Conservation (phyloP, 352 stramenopile species). For the Phytophthora hibernalis region DNA sequence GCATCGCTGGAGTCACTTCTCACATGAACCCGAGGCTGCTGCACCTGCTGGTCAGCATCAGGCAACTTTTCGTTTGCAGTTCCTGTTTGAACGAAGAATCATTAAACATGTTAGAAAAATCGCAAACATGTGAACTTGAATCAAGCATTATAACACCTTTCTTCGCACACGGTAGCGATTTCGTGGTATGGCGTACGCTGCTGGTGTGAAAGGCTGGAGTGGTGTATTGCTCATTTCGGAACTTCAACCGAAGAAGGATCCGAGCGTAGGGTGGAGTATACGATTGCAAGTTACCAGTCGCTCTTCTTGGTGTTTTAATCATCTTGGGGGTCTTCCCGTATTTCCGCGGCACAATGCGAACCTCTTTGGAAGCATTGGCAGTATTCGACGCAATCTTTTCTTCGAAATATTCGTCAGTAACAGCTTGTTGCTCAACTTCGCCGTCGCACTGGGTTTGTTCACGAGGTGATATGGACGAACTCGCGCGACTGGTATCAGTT, state of each 20-base stretch:
- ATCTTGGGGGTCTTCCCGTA: slow-evolving; percentile 36
- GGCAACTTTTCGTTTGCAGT: slow-evolving; percentile 4
- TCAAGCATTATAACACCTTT: slow-evolving; percentile 9
- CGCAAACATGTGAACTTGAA: neutral
- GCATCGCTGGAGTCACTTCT: neutral
- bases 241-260: slow-evolving; percentile 4
- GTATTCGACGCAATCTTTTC: neutral
- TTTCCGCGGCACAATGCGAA: slow-evolving; percentile 16
- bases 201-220: neutral
- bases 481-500: slow-evolving; percentile 5
- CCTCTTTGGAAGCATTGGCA: neutral
- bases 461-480: neutral
- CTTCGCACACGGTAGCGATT: neutral
- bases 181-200: neutral
- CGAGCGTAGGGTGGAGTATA: slow-evolving; percentile 18
- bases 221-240: slow-evolving; percentile 1
- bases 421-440: slow-evolving; percentile 1
- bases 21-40: neutral
- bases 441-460: neutral
- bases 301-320: slow-evolving; percentile 19
- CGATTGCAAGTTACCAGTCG: slow-evolving; percentile 10
- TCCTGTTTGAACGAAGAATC: neutral
- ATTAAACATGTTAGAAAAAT: neutral
- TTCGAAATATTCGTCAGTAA: neutral
- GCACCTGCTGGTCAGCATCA: slow-evolving; percentile 1